These are phyloP conservation scores for Limonium bicolor DNA, from an alignment of 148 eudicot genomes.

Conservation along the genomic window DNA sequence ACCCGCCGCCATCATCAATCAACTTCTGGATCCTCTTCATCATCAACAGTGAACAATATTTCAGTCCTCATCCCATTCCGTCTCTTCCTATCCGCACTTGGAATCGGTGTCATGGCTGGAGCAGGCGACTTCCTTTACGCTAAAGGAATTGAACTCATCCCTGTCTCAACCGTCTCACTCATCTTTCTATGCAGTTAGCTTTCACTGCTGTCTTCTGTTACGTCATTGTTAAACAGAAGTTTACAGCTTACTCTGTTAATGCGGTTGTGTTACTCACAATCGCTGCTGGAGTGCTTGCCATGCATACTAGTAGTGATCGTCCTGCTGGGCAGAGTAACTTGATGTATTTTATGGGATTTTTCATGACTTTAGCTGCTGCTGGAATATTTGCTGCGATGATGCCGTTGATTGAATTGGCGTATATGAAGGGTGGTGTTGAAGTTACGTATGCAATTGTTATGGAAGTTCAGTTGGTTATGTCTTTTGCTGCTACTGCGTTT, in stretches of 20 bases:
- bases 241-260: constrained; percentile 40
- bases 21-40: not conserved
- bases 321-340: constrained; percentile 20
- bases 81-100: constrained; percentile 11
- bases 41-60: no score
- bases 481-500: constrained; percentile 33
- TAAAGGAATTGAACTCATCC: constrained; percentile 35
- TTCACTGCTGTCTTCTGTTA: constrained; percentile 46
- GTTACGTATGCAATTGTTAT: constrained; percentile 34
- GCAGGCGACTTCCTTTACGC: constrained; percentile 40
- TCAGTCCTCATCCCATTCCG: constrained; percentile 17
- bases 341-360: constrained; percentile 30
- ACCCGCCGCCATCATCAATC: constrained; percentile 16
- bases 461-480: constrained; percentile 49
- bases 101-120: constrained; percentile 39
- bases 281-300: constrained; percentile 43
- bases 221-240: constrained; percentile 35
- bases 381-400: constrained; percentile 33
- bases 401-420: constrained; percentile 42
- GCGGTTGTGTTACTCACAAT: constrained; percentile 40
- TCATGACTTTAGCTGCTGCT: constrained; percentile 38
- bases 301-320: constrained; percentile 33
- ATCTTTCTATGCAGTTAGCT: constrained; percentile 49
- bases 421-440: constrained; percentile 22
- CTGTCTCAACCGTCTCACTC: constrained; percentile 51